phyloP scores from a whole-genome alignment of 2,329 filamentous ascomycete genomes.

The Davidsoniella neocaledoniae region DNA sequence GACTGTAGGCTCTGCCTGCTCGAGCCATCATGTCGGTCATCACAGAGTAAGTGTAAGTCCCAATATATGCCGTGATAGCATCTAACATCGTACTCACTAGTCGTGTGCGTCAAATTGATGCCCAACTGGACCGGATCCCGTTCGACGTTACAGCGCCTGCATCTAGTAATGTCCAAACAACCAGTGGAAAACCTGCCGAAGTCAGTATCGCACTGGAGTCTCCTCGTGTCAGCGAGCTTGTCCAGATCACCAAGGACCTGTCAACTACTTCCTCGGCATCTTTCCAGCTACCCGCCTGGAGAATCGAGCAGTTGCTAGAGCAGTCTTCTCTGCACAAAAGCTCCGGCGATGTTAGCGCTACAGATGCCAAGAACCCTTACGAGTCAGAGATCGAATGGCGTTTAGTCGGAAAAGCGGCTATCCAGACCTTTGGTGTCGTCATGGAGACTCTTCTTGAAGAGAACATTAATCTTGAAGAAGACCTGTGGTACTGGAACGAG shows the following conservation, averaged over 20 bases:
- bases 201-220: conserved; percentile 29
- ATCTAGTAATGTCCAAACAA: conserved; percentile 16
- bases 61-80: conserved; percentile 1
- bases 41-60: conserved; percentile 25
- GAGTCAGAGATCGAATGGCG: conserved; percentile 80
- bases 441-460: conserved; percentile 64
- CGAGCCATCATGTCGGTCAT: conserved; percentile 27
- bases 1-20: not conserved
- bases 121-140: conserved; percentile 47
- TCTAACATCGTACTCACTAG: conserved; percentile 20
- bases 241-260: conserved; percentile 51
- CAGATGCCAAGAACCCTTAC: conserved; percentile 29
- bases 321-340: conserved; percentile 38
- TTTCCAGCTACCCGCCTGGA: conserved; percentile 40
- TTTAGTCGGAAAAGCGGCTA: conserved; percentile 73
- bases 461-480: conserved; percentile 67
- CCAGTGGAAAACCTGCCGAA: conserved; percentile 22
- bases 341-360: conserved; percentile 16
- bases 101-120: conserved; percentile 46
- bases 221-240: conserved; percentile 42
- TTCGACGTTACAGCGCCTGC: conserved; percentile 17
- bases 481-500: conserved; percentile 93
- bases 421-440: conserved; percentile 75
- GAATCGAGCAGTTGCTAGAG: conserved; percentile 44
- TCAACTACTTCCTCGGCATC: conserved; percentile 52